Conservation (phyloP, 164 flowering plant species). For the Vitis rotundifolia region DNA sequence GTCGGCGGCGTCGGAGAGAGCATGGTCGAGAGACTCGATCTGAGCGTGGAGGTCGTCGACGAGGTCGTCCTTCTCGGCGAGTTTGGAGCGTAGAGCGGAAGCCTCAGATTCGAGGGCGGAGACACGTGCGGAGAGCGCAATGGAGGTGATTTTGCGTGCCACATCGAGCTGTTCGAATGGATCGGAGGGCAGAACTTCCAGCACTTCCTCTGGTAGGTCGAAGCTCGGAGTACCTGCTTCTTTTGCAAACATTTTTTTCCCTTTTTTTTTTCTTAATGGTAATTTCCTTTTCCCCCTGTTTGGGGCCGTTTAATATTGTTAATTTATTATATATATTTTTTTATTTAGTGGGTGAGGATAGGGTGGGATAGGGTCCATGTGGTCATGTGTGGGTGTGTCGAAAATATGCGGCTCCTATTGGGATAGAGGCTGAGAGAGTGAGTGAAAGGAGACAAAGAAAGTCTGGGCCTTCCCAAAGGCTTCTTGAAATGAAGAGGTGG, state of each 20-base stretch:
- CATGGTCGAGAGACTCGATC: constrained; percentile 62
- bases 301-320: not conserved
- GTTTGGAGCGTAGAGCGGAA: constrained; percentile 38
- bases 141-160: constrained; percentile 94
- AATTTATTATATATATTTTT: not conserved
- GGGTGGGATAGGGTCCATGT: no score
- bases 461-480: no score
- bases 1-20: constrained; percentile 56
- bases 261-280: not conserved
- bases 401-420: not conserved
- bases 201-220: constrained; percentile 73
- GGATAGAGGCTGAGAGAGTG: not conserved
- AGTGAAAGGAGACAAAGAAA: not conserved
- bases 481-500: no score
- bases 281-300: not conserved
- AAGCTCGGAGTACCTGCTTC: constrained; percentile 40
- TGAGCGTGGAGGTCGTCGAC: constrained; percentile 64
- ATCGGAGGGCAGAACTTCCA: constrained; percentile 70
- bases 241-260: constrained; percentile 18
- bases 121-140: constrained; percentile 85
- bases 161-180: constrained; percentile 92
- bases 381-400: not conserved
- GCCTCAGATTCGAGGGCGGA: constrained; percentile 71
- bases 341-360: no score
- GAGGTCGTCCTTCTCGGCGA: constrained; percentile 56